A percentile compares a stretch with the other conserved stretches of the same genome.
phyloP scores from a whole-genome alignment of 345 rosid species.

The Eucalyptus lansdowneana region DNA sequence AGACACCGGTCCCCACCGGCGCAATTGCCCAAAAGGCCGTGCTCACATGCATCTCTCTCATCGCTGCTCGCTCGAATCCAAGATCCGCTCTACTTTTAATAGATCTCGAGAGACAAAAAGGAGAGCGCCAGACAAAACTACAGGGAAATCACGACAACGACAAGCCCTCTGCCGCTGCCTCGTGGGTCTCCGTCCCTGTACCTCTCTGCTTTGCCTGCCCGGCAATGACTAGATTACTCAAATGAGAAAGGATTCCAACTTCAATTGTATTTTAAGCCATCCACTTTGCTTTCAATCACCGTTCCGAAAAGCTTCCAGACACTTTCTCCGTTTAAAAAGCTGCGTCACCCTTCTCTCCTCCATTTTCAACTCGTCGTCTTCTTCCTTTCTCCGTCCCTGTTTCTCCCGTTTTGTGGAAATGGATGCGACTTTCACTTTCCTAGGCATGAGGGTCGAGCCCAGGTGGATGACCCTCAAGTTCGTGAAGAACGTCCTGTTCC shows the following conservation, averaged over 20 bases:
- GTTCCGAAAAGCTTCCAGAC: background rate
- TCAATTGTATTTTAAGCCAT: background rate
- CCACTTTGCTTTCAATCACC: background rate
- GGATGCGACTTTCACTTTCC: background rate
- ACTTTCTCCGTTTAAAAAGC: background rate
- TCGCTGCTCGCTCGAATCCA: background rate
- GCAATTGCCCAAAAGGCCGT: background rate
- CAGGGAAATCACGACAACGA: background rate
- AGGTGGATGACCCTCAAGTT: background rate
- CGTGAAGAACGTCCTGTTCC: background rate
- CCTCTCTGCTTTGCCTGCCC: background rate
- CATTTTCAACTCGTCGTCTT: background rate
- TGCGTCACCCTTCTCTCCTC: background rate
- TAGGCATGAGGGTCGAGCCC: slow-evolving; percentile 5
- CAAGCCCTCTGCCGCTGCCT: background rate
- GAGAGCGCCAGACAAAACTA: background rate
- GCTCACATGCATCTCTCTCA: background rate
- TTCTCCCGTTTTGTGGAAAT: background rate
- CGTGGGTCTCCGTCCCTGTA: background rate
- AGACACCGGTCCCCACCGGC: background rate
- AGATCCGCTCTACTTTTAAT: background rate
- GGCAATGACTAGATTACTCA: background rate
- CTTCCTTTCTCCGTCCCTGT: background rate
- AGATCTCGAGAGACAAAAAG: background rate
- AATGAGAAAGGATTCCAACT: background rate